A percentile compares a stretch with the other conserved stretches of the same genome.
Evolutionary conservation across 495 filamentous ascomycete genomes (phyloP).

Genomic region (Elasticomyces elasticus): DNA sequence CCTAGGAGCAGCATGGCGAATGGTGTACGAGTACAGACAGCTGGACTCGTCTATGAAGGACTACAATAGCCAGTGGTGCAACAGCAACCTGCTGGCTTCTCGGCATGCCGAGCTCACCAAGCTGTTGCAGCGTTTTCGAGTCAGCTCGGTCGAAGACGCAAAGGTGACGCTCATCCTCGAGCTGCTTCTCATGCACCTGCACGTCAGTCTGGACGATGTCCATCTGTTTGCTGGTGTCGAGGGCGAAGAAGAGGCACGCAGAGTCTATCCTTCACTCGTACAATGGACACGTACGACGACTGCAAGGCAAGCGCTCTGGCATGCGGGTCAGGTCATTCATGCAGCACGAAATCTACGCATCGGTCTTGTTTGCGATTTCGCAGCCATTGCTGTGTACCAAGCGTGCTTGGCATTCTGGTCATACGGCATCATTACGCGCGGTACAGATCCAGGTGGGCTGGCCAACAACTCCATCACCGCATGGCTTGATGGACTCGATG

Average conservation of each 20-base stretch:
- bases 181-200: constrained; percentile 47
- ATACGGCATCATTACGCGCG: constrained; percentile 38
- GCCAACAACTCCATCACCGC: constrained; percentile 23
- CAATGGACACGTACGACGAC: constrained; percentile 44
- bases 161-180: constrained; percentile 42
- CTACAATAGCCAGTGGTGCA: constrained; percentile 35
- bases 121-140: constrained; percentile 37
- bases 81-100: constrained; percentile 39
- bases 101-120: constrained; percentile 43
- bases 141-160: constrained; percentile 31
- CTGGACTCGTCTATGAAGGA: constrained; percentile 37
- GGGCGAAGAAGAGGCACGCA: constrained; percentile 49
- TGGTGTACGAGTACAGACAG: constrained; percentile 52
- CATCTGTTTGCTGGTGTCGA: constrained; percentile 56
- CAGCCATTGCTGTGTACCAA: constrained; percentile 50
- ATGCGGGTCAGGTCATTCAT: constrained; percentile 52
- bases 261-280: constrained; percentile 42
- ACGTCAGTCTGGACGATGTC: constrained; percentile 54
- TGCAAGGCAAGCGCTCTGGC: constrained; percentile 49
- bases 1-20: constrained; percentile 47
- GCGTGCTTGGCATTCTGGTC: constrained; percentile 52
- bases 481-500: constrained; percentile 42
- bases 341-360: constrained; percentile 41
- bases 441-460: constrained; percentile 8
- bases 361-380: constrained; percentile 46